Base-by-base conservation (phyloP, 768 basidiomycete genomes). In the Amanita subjunquillea region DNA sequence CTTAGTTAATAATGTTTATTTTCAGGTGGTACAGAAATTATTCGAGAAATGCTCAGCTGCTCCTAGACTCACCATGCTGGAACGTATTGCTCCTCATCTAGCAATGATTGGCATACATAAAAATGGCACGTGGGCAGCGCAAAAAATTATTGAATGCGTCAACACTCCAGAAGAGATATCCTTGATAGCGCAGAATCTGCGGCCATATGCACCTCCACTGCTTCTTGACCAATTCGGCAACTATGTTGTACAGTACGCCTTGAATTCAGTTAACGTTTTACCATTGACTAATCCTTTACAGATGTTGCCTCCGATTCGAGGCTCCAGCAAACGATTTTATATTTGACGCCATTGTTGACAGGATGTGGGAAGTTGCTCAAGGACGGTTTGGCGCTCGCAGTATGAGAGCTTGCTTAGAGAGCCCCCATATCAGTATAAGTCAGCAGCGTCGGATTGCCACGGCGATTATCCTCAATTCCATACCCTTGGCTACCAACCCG, bases 21-120 rank as follows among this genome's bases (percentile, higher is more conserved):
- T 22, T 25, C 51, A 91, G 85, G 88, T 98, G 59, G 91, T 98
- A 22, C 95, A 98, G 74, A 97, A 97, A 67, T 72, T 99, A 12
- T 99, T 95, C 60, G 95, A 97, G 67, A 85, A 80, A 62, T 91
- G 90, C 63, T 88, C 90, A 12, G 68, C 82, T 37, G 69, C 62
- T 3, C 84, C 92, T 29, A 77, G 93, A 59, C 78, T 91, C 56
- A 83, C 85, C 13, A 94, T 99, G 89, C 73, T 99, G 51, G 94
- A 98, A 60, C 84, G 94, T 46, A 86, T 98, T 56, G 79, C 83
- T 3, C 96, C 96, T 45, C 88, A 95, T 65, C 73, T 99, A 38
- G 95, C 95, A 22, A 90, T 91, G 82, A 96, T 98, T 57, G 96
- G 96, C 25, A 93, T 95, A 52, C 96, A 99, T 75, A 98, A 98